phyloP scores from a whole-genome alignment of 2,329 filamentous ascomycete genomes.

The Tolypocladium pustulatum region DNA sequence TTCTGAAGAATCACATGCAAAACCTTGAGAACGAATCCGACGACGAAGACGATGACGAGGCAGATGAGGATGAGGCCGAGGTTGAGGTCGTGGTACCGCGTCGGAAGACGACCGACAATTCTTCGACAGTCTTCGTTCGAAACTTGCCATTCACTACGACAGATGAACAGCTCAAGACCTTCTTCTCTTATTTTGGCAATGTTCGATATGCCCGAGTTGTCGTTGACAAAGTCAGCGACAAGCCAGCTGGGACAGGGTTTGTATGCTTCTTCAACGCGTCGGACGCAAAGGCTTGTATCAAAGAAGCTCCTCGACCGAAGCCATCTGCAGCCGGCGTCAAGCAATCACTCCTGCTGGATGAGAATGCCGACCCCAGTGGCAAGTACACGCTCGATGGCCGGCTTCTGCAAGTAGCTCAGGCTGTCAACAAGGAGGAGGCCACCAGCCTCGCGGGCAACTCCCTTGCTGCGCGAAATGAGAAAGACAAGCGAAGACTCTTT shows the following conservation, averaged over 20 bases:
- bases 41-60: slow-evolving; percentile 30
- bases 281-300: slow-evolving; percentile 68
- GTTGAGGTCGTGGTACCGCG: slow-evolving; percentile 22
- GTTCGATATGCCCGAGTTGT: slow-evolving; percentile 88
- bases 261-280: slow-evolving; percentile 78
- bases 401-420: slow-evolving; percentile 72
- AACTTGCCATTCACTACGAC: slow-evolving; percentile 86
- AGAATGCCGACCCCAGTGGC: slow-evolving; percentile 69
- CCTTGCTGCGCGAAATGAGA: slow-evolving; percentile 53
- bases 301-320: slow-evolving; percentile 55
- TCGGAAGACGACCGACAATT: slow-evolving; percentile 45
- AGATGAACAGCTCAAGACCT: slow-evolving; percentile 71
- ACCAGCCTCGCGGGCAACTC: slow-evolving; percentile 62
- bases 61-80: slow-evolving; percentile 30
- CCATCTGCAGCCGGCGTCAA: slow-evolving; percentile 41
- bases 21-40: slow-evolving; percentile 49
- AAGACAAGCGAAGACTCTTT: slow-evolving; percentile 84
- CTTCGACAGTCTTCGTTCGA: slow-evolving; percentile 78
- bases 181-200: slow-evolving; percentile 82
- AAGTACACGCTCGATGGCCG: slow-evolving; percentile 86
- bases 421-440: slow-evolving; percentile 77
- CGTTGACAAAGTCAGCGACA: slow-evolving; percentile 73
- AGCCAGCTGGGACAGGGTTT: slow-evolving; percentile 85
- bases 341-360: slow-evolving; percentile 80
- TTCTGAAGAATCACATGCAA: slow-evolving; percentile 46